These are phyloP conservation scores for Schizopora paradoxa DNA, from an alignment of 1,284 basidiomycete species.

Conservation along the genomic window DNA sequence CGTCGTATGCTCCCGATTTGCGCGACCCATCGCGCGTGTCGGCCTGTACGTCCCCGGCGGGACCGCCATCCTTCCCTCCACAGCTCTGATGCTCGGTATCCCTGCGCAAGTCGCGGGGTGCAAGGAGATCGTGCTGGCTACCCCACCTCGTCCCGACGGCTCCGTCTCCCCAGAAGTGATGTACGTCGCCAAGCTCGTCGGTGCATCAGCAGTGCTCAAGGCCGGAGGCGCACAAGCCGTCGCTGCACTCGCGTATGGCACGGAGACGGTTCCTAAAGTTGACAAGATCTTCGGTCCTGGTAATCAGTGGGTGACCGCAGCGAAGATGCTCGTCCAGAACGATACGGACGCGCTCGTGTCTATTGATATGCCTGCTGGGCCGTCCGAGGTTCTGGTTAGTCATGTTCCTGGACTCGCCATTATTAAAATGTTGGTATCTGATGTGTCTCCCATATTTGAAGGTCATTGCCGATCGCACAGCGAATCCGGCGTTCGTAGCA, in stretches of 20 bases:
- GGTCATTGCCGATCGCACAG: slow-evolving; percentile 90
- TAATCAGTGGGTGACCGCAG: slow-evolving; percentile 99
- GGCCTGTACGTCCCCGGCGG: slow-evolving; percentile 98
- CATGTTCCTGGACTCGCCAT: not conserved
- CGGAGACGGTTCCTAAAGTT: slow-evolving; percentile 93
- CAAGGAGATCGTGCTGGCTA: slow-evolving; percentile 88
- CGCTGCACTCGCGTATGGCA: slow-evolving; percentile 97
- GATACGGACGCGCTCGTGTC: slow-evolving; percentile 96
- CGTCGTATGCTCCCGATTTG: slow-evolving; percentile 91
- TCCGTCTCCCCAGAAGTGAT: slow-evolving; percentile 92
- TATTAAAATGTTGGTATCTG: slow-evolving; percentile 1
- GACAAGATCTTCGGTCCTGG: slow-evolving; percentile 99
- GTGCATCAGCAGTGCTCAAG: slow-evolving; percentile 84
- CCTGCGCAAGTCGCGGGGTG: slow-evolving; percentile 98
- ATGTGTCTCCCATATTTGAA: slow-evolving; percentile 32
- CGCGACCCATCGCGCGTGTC: slow-evolving; percentile 89
- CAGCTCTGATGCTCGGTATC: slow-evolving; percentile 96
- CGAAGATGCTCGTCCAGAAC: slow-evolving; percentile 99
- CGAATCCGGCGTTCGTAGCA: slow-evolving; percentile 88
- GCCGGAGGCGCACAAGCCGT: slow-evolving; percentile 97
- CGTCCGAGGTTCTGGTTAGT: slow-evolving; percentile 91
- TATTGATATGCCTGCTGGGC: slow-evolving; percentile 99
- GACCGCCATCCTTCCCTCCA: slow-evolving; percentile 93
- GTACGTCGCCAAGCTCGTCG: slow-evolving; percentile 87
- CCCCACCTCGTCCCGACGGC: slow-evolving; percentile 88